These are phyloP conservation scores for Peniophora sp. DNA, from an alignment of 1,284 basidiomycete species.

Conservation along the genomic window DNA sequence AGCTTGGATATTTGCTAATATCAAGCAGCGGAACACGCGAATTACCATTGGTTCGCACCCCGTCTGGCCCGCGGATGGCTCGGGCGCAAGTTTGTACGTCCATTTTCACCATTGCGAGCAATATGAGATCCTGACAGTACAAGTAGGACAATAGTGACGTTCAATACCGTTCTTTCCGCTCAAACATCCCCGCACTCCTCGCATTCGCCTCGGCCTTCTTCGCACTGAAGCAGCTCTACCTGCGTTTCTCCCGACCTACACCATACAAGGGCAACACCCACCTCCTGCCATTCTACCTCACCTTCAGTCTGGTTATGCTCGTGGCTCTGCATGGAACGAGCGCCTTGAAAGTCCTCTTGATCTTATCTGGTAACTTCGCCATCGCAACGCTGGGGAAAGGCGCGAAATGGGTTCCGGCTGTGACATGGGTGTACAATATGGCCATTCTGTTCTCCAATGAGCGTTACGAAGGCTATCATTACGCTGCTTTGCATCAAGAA, in stretches of 20 bases:
- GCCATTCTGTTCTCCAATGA: constrained; percentile 76
- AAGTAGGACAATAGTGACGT: constrained; percentile 77
- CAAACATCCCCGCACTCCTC: constrained; percentile 52
- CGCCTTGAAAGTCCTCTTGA: constrained; percentile 68
- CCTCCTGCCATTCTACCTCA: constrained; percentile 47
- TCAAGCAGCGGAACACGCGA: constrained; percentile 58
- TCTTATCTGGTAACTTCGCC: constrained; percentile 67
- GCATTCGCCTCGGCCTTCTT: constrained; percentile 28
- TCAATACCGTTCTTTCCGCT: constrained; percentile 80
- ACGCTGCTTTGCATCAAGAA: constrained; percentile 45
- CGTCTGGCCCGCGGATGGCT: constrained; percentile 67
- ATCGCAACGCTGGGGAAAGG: constrained; percentile 45
- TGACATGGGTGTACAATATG: constrained; percentile 77
- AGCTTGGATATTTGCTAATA: background rate
- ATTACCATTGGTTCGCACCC: constrained; percentile 57
- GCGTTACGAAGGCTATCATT: constrained; percentile 69
- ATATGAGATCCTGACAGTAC: background rate
- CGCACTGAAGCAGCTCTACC: constrained; percentile 28
- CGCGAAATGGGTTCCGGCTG: constrained; percentile 35
- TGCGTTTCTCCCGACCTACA: constrained; percentile 14
- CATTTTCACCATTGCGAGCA: constrained; percentile 8
- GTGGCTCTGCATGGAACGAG: constrained; percentile 84
- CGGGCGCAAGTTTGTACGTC: constrained; percentile 56
- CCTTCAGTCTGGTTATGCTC: constrained; percentile 67
- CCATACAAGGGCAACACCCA: constrained; percentile 23